Evolutionary conservation across 83 land plant genomes (phyloP), one percentile per base, ranked within the genome.

Genomic region (Picea abies): DNA sequence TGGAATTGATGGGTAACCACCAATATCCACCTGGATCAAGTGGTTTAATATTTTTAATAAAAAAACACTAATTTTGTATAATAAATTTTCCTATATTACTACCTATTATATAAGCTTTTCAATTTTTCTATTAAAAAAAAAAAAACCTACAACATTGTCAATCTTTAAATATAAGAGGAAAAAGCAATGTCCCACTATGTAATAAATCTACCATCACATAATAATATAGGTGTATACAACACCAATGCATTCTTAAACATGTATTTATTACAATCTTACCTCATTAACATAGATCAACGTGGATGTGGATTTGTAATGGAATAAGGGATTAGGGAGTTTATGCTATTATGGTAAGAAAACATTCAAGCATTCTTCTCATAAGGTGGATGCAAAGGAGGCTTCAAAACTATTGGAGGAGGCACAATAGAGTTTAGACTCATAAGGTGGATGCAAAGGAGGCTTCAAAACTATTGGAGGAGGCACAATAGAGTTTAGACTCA

Each of bases 21-120:
- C 29, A 26, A 26, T 26, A 26, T 26, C 29, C 29, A 26, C 29
- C 29, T 84, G 93, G 93, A 14, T 78, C 89, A 35, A 89, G 93
- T 91, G 91, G 52, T 84, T 26, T 20, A 76, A 82, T 10, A 39
- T 39, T 39, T 39, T 39, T 39, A 2, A 39, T 39, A 1, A 39
- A 39, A 39, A 39, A 39, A 4, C 41, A 3, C 41, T 39, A 39
- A 3, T 39, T 39, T 39, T 39, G 5, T 39, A 67, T 2, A 32
- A 17, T 26, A 10, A 16, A 67, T 67, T 67, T 26, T 2, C 37
- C 37, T 26, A 67, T 29, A 26, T 11, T 10, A 67, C 71, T 26
- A 22, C 4, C 3, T 39, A 39, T 39, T 25, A 64, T 8, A 0
- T 63, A 1, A 2, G 3, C 1, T 17, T 63, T 67, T 67, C 71